Base-by-base conservation (phyloP, 345 rosid genomes). In the Populus simonii region DNA sequence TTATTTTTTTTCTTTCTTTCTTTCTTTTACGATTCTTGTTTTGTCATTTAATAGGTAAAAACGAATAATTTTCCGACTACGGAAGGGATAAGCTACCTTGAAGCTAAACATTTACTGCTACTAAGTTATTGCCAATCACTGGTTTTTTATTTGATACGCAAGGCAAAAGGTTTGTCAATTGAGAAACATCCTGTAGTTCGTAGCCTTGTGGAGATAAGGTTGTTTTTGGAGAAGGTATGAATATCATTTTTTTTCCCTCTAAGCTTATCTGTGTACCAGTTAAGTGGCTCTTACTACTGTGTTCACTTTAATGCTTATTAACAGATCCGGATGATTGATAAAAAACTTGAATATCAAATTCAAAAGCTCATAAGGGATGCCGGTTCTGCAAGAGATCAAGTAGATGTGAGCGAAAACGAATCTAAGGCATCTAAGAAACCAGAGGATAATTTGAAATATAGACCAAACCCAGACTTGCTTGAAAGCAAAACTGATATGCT, bases 61-160 rank as follows among this genome's bases (percentile, higher is more conserved):
- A 91, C 86, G 67, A 80, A 83, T 86, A 85, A 82, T 72, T 89
- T 77, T 73, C 92, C 90, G 2, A 93, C 98, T 27, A 87, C 84
- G 0, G 97, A 90, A 80, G 99, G 98, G 71, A 89, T 93, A 70
- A 93, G 95, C 89, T 96, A 91, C 84, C 93, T 93, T 20, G 99
- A 96, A 76, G 90, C 93, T 3, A 96, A 96, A 79, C 89, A 96
- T 87, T 82, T 93, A 73, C 72, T 93, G 84, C 98, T 93, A 45
- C 78, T 96, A 73, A 87, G 80, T 78, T 96, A 93, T 84, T 96
- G 99, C 76, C 94, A 96, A 74, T 91, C 91, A 12, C 84, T 93
- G 72, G 97, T 90, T 8, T 91, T 90, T 82, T 93, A 92, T 85
- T 79, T 90, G 62, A 92, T 96, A 67, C 87, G 89, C 76, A 96